Conservation (phyloP, 129 eudicot species). For the Arctium lappa region DNA sequence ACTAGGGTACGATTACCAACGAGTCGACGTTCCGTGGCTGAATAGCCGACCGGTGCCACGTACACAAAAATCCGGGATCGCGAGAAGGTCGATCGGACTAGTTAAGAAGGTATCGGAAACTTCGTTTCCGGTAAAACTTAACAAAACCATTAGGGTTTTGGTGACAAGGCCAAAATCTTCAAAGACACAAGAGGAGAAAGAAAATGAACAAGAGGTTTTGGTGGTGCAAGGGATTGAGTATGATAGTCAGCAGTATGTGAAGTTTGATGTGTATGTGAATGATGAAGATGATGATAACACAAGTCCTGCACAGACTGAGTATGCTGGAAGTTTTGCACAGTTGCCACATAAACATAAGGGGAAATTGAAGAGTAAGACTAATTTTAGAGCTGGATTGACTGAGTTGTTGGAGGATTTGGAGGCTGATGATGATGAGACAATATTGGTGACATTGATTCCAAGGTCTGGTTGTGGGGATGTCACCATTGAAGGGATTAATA, state of each 20-base stretch:
- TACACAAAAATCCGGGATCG: background rate
- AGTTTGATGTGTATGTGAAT: constrained; percentile 53
- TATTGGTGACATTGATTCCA: constrained; percentile 49
- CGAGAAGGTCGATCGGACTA: constrained; percentile 7
- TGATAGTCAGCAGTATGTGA: constrained; percentile 28
- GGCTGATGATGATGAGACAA: constrained; percentile 48
- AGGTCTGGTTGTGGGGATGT: constrained; percentile 24
- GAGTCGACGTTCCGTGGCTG: constrained; percentile 49
- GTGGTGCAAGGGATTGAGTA: constrained; percentile 39
- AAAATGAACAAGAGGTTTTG: constrained; percentile 42
- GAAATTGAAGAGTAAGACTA: constrained; percentile 35
- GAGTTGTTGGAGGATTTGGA: constrained; percentile 17
- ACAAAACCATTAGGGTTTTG: constrained; percentile 32
- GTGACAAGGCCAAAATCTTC: constrained; percentile 44
- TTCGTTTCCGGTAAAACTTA: constrained; percentile 36
- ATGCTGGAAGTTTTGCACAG: background rate
- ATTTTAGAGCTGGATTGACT: constrained; percentile 28
- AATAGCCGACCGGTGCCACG: constrained; percentile 27
- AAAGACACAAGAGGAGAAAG: constrained; percentile 43
- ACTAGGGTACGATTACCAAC: constrained; percentile 46
- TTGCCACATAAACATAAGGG: constrained; percentile 44
- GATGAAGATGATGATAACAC: constrained; percentile 35
- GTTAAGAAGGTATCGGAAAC: background rate
- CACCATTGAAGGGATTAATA: constrained; percentile 28
- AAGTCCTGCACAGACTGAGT: constrained; percentile 36